These are phyloP conservation scores for Ceratobasidium papillatum DNA, from an alignment of 1,284 basidiomycete species.

Conservation along the genomic window DNA sequence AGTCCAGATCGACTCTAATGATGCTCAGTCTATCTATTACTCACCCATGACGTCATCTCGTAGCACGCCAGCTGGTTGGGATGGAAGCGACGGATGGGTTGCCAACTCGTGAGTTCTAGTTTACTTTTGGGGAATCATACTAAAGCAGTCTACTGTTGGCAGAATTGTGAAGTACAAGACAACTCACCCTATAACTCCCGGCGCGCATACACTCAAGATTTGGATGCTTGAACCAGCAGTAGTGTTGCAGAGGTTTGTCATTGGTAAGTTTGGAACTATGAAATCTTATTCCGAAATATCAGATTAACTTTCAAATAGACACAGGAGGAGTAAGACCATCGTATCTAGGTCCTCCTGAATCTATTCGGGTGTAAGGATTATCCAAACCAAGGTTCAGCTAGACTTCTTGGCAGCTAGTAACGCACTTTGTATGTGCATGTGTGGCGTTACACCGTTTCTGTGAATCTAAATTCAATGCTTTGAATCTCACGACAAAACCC, in stretches of 20 bases:
- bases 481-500: too few relatives aligned
- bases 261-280: slow-evolving; percentile 55
- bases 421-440: too few relatives aligned
- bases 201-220: slow-evolving; percentile 68
- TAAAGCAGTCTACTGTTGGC: background rate
- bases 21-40: slow-evolving; percentile 58
- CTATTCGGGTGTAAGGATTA: slow-evolving; percentile 52
- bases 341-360: slow-evolving; percentile 71
- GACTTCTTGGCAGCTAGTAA: background rate
- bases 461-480: background rate
- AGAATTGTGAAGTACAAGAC: slow-evolving; percentile 55
- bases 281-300: background rate
- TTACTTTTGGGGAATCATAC: background rate
- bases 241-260: slow-evolving; percentile 68
- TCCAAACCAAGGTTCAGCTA: too few relatives aligned
- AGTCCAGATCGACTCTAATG: slow-evolving; percentile 62
- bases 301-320: slow-evolving; percentile 52
- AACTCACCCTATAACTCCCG: slow-evolving; percentile 58
- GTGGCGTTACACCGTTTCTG: too few relatives aligned
- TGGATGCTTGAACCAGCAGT: slow-evolving; percentile 69
- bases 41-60: slow-evolving; percentile 63
- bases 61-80: slow-evolving; percentile 61
- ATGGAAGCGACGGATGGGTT: slow-evolving; percentile 61
- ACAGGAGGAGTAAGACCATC: slow-evolving; percentile 63
- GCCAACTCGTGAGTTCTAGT: slow-evolving; percentile 55